Evolutionary conservation across 352 stramenopile genomes (phyloP), one percentile per base, ranked within the genome.

Genomic region (Phytophthora agathidicida): DNA sequence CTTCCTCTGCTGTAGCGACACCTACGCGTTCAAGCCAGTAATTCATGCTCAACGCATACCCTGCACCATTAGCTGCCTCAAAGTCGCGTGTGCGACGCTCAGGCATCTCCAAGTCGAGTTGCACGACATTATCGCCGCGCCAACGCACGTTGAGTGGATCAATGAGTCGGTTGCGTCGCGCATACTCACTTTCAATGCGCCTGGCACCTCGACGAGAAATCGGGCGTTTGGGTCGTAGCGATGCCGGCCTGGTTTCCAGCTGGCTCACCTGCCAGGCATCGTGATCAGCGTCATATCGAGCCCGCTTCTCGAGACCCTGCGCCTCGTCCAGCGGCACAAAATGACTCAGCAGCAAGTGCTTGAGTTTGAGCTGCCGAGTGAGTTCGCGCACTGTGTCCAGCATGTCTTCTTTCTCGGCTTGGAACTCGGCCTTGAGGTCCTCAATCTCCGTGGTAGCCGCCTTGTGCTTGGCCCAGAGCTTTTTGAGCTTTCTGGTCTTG

Each of bases 401-500:
- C 84, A 98, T 96, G 59, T 98, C 94, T 57, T 97, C 91, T 38
- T 96, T 94, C 65, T 99, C 96, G 3, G 71, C 68, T 70, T 98
- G 86, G 62, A 98, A 98, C 67, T 98, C 96, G 23, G 75, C 64
- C 52, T 96, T 86, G 14, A 98, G 80, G 54, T 99, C 96, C 43
- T 97, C 86, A 7, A 98, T 84, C 55, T 99, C 96, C 6, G 73
- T 84, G 33, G 85, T 85, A 7, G 86, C 85, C 2, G 84, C 82
- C 52, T 98, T 92, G 66, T 98, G 97, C 71, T 98, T 98, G 13
- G 69, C 71, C 80, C 83, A 97, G 13, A 98, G 66, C 61, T 98
- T 98, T 57, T 98, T 97, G 22, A 99, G 75, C 67, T 99, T 98
- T 16, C 89, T 88, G 0, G 94, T 98, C 70, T 98, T 98, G 35